Conservation (phyloP, 345 rosid species). For the Reutealis trisperma region DNA sequence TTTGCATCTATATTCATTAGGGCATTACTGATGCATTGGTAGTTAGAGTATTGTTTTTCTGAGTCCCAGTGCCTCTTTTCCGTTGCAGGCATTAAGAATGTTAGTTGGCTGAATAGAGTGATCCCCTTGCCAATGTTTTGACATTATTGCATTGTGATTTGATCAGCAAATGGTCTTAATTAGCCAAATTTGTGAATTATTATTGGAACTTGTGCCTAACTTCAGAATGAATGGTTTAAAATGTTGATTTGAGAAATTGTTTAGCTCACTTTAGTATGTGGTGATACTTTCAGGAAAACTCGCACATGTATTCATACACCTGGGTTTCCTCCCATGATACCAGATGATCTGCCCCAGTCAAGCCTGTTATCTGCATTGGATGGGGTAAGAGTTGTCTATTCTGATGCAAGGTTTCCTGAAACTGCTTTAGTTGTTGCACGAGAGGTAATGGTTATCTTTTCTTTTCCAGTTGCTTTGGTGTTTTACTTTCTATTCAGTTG, state of each 20-base stretch:
- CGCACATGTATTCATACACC: conserved; percentile 94
- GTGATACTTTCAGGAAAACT: conserved; percentile 60
- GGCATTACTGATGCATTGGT: conserved; percentile 7
- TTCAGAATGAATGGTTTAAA: conserved; percentile 2
- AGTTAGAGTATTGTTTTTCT: conserved; percentile 4
- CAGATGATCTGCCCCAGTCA: conserved; percentile 55
- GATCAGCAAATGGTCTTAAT: too few relatives aligned
- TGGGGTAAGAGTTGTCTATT: conserved; percentile 61
- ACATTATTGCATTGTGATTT: background rate
- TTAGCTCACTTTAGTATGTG: conserved; percentile 7
- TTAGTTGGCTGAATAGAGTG: background rate
- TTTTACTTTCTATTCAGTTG: background rate
- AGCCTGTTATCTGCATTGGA: conserved; percentile 55
- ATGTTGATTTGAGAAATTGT: background rate
- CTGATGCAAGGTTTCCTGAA: conserved; percentile 69
- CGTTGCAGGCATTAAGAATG: background rate
- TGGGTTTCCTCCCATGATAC: conserved; percentile 69
- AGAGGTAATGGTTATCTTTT: conserved; percentile 56
- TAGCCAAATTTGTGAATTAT: background rate
- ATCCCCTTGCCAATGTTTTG: background rate
- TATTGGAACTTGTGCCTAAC: background rate
- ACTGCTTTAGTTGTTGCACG: conserved; percentile 60
- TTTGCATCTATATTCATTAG: background rate
- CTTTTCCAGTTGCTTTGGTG: background rate
- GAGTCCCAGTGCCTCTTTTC: background rate